Base-by-base conservation (phyloP, 2,329 filamentous ascomycete species). In the Pestalotiopsis sp. region DNA sequence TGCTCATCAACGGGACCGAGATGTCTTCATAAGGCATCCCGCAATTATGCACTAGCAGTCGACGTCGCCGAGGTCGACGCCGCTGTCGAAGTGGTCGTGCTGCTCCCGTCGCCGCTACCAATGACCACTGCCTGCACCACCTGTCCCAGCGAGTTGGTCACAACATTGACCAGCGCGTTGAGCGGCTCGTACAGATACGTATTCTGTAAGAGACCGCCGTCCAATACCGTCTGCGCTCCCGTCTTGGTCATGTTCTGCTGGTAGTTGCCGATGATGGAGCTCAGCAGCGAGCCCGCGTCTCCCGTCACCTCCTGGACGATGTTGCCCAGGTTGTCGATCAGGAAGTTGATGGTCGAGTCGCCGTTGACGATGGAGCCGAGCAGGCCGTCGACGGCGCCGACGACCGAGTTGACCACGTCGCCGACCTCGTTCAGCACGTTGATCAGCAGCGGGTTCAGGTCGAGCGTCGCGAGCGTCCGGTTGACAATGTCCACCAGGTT, bases 401-500 rank as follows among this genome's bases (percentile, higher is more conserved):
- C 82, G 7, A 89, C 86, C 4, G 81, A 79, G 58, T 84, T 84
- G 3, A 88, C 82, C 12, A 89, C 75, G 61, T 83, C 82, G 0
- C 83, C 86, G 2, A 85, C 86, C 64, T 86, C 84, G 76, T 87
- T 85, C 67, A 89, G 79, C 13, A 87, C 75, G 68, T 84, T 85
- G 72, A 90, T 84, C 39, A 90, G 81, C n/a, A 89, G 80, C 3
- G 88, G 88, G 75, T 90, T 90, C 20, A 90, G 80, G 72, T 90
- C 88, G 36, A 90, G 79, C 3, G 86, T 86, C 36, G 85, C 79
- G 66, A 90, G 86, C 1, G 88, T 88, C 31, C 88, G 83, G 76
- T 89, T 88, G 66, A 91, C 88, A 64, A 90, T 89, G 67, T 86
- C 82, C 38, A 89, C 88, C 20, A 90, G 80, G 74, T 90, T 84